Conservation (phyloP, 257 asterid genomes). For the Pogostemon cablin region DNA sequence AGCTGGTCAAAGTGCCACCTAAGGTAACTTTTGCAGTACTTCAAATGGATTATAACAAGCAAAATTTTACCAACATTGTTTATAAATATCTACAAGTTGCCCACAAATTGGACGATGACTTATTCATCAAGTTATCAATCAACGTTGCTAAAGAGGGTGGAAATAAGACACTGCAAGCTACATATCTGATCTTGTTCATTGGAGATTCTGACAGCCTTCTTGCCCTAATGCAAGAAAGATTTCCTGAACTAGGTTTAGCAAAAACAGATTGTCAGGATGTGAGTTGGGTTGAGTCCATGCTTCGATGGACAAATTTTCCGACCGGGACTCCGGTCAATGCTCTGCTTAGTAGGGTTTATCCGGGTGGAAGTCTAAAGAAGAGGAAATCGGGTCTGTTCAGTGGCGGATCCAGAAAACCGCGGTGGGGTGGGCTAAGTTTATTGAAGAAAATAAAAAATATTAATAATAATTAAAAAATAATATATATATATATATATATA, state of each 20-base stretch:
- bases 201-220: conserved; percentile 27
- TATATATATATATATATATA: too few relatives aligned
- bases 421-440: too few relatives aligned
- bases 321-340: background rate
- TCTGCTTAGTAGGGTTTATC: conserved; percentile 29
- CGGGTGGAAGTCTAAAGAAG: conserved; percentile 14
- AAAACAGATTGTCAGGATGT: conserved; percentile 17
- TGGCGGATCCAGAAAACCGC: too few relatives aligned
- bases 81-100: conserved; percentile 31
- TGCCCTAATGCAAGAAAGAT: background rate
- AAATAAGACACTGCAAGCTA: conserved; percentile 25
- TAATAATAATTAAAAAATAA: too few relatives aligned
- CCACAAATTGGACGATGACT: conserved; percentile 28
- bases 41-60: background rate
- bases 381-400: conserved; percentile 34
- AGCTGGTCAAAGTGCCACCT: conserved; percentile 39
- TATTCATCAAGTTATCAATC: conserved; percentile 34
- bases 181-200: conserved; percentile 28
- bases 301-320: conserved; percentile 27
- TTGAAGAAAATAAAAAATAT: too few relatives aligned
- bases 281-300: conserved; percentile 34
- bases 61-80: background rate
- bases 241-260: conserved; percentile 1
- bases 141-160: conserved; percentile 16
- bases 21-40: conserved; percentile 32